Conservation (phyloP, 495 filamentous ascomycete species). For the Tirmania nivea region DNA sequence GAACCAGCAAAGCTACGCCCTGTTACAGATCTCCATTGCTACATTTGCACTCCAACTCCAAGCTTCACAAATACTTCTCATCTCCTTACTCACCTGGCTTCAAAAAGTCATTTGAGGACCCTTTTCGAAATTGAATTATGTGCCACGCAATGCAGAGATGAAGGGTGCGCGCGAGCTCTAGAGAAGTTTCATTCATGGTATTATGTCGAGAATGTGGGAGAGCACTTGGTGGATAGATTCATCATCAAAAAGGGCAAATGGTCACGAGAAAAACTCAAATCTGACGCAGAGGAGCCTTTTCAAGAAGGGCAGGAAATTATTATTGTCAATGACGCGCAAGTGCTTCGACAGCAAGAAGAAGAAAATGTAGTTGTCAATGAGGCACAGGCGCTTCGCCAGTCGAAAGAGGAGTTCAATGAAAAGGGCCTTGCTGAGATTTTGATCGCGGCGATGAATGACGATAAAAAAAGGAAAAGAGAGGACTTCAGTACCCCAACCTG, state of each 20-base stretch:
- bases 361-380: neutral
- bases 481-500: neutral
- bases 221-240: neutral
- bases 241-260: neutral
- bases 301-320: neutral
- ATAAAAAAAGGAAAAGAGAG: neutral
- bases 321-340: neutral
- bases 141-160: neutral
- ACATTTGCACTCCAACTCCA: neutral
- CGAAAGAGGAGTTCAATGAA: neutral
- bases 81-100: neutral
- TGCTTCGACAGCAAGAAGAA: neutral
- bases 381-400: neutral
- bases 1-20: neutral
- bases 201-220: neutral
- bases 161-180: neutral
- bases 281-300: neutral
- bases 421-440: neutral
- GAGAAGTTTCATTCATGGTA: neutral
- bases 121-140: neutral
- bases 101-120: neutral
- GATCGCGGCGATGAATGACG: neutral
- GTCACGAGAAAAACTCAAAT: neutral
- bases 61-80: neutral
- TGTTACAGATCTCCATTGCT: constrained; percentile 5